A percentile compares a stretch with the other conserved stretches of the same genome.
Evolutionary conservation across 2,329 filamentous ascomycete genomes (phyloP).

Genomic region (Ophiostoma tasmaniense): DNA sequence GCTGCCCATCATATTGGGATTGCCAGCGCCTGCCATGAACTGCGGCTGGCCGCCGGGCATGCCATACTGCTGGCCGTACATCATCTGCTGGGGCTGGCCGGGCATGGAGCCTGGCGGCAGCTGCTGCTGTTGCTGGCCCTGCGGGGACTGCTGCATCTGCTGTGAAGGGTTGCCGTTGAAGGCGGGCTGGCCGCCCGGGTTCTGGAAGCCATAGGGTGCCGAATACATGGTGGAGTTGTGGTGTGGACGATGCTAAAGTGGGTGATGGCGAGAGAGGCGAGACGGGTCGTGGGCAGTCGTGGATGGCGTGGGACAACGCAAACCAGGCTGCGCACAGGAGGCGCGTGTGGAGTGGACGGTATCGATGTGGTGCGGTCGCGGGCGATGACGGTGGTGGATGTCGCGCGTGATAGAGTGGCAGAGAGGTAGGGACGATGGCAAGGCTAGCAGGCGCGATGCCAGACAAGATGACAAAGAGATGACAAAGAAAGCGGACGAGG

Average conservation of each 20-base stretch:
- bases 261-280: not conserved
- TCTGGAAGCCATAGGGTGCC: conserved; percentile 47
- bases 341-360: not conserved
- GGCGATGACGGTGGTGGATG: too few species aligned
- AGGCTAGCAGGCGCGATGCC: not conserved
- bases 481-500: not conserved
- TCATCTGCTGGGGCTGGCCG: conserved; percentile 43
- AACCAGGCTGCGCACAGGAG: not conserved
- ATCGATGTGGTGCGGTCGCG: not conserved
- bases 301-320: not conserved
- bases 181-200: conserved; percentile 41
- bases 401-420: not conserved
- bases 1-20: conserved; percentile 48
- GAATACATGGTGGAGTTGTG: conserved; percentile 40
- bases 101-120: conserved; percentile 37
- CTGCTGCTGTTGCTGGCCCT: conserved; percentile 29
- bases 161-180: conserved; percentile 44
- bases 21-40: conserved; percentile 35
- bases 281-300: not conserved
- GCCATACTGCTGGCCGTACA: conserved; percentile 51
- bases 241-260: not conserved
- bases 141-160: conserved; percentile 28
- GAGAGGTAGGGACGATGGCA: not conserved
- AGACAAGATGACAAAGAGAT: not conserved
- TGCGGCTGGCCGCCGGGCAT: conserved; percentile 42